phyloP scores from a whole-genome alignment of 352 stramenopile genomes.

The Phytophthora sp. region DNA sequence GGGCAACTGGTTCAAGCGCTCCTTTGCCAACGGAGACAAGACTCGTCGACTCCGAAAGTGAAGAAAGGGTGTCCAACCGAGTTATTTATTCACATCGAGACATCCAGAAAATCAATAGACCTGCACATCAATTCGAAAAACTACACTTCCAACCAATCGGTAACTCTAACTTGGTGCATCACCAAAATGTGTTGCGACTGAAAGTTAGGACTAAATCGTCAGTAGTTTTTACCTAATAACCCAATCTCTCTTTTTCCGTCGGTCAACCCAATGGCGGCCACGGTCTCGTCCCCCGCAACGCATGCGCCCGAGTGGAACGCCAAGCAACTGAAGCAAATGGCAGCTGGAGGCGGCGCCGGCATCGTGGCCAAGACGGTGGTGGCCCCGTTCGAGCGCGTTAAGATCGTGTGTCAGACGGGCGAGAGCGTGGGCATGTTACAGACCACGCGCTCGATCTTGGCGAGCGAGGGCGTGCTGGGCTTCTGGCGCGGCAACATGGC shows the following conservation, averaged over 20 bases:
- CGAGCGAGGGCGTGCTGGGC: conserved; percentile 59
- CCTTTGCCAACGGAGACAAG: neutral
- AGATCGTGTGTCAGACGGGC: conserved; percentile 85
- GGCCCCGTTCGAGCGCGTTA: conserved; percentile 82
- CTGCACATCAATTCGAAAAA: neutral
- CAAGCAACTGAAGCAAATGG: conserved; percentile 73
- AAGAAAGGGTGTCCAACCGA: neutral
- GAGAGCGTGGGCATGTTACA: conserved; percentile 80
- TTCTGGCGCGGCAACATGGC: conserved; percentile 83
- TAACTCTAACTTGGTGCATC: neutral
- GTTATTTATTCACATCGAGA: conserved; percentile 2
- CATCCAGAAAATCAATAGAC: neutral
- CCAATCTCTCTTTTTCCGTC: no score
- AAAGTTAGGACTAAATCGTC: no score
- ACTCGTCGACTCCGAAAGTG: conserved; percentile 13
- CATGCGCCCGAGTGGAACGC: conserved; percentile 43
- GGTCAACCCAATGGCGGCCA: conserved; percentile 3
- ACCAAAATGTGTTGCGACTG: no score
- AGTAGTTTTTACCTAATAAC: no score
- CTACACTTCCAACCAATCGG: neutral
- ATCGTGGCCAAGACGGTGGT: conserved; percentile 86
- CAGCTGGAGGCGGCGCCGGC: conserved; percentile 68
- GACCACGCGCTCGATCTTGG: conserved; percentile 64
- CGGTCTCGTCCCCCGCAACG: neutral
- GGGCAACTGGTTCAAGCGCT: conserved; percentile 12